Conservation (phyloP, 371 early-diverging fungal genomes). For the Haplosporangium sp. region DNA sequence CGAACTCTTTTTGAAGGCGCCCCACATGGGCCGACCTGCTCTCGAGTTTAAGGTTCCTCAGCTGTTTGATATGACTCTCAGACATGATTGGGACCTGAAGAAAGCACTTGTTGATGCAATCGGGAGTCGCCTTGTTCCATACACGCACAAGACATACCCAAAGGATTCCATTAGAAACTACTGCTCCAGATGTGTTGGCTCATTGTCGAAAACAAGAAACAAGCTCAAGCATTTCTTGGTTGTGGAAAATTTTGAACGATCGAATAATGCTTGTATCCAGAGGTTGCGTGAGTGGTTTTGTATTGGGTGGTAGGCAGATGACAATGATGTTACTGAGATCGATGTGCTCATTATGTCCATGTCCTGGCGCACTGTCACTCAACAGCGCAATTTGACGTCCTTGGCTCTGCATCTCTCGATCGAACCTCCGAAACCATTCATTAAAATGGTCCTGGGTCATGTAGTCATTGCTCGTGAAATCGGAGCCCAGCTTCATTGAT, state of each 20-base stretch:
- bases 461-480: neutral
- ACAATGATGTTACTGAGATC: slow-evolving; percentile 3
- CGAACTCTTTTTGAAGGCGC: too few species aligned
- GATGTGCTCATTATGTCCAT: neutral
- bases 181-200: neutral
- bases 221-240: slow-evolving; percentile 9
- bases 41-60: neutral
- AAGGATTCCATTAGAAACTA: neutral
- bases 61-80: neutral
- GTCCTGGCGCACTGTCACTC: slow-evolving; percentile 2
- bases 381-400: slow-evolving; percentile 2
- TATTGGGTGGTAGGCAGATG: slow-evolving; percentile 3
- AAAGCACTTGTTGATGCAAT: slow-evolving; percentile 8
- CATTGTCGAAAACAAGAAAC: neutral
- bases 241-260: slow-evolving; percentile 7
- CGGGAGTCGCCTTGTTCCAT: slow-evolving; percentile 2
- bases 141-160: slow-evolving; percentile 2
- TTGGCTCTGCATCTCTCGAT: neutral
- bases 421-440: neutral
- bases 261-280: too few species aligned
- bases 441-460: neutral
- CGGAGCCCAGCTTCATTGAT: neutral
- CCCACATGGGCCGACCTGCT: too few species aligned
- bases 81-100: neutral
- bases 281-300: slow-evolving; percentile 11